Percentiles rank a stretch among this genome's conserved stretches.
Conservation (phyloP, 164 flowering plant species). For the Protea cynaroides region DNA sequence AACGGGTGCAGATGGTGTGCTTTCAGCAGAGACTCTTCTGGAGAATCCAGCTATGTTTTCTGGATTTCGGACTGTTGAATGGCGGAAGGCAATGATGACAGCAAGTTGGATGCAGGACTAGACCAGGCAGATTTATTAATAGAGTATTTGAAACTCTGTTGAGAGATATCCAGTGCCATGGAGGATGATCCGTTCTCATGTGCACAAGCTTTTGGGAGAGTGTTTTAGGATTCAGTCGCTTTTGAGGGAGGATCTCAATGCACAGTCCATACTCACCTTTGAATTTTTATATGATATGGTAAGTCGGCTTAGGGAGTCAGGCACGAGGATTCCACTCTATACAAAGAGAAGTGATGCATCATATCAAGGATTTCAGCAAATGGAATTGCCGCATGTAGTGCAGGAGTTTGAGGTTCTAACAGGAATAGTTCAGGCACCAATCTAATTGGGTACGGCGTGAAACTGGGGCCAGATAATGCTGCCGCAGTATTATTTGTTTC, state of each 20-base stretch:
- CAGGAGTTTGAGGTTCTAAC: neutral
- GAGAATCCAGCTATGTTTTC: conserved; percentile 96
- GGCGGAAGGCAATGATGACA: conserved; percentile 34
- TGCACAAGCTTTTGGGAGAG: conserved; percentile 85
- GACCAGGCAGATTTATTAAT: conserved; percentile 69
- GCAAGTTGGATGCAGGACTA: conserved; percentile 31
- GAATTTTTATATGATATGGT: conserved; percentile 78
- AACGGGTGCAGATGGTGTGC: conserved; percentile 89
- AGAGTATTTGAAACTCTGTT: conserved; percentile 77
- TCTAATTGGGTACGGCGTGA: neutral
- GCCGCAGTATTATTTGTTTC: too few relatives aligned
- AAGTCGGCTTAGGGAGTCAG: conserved; percentile 56
- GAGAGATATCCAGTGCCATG: conserved; percentile 89
- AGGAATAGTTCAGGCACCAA: neutral
- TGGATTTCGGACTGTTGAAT: conserved; percentile 74
- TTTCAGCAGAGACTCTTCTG: conserved; percentile 92
- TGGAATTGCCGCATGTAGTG: conserved; percentile 15
- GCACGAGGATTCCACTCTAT: conserved; percentile 64
- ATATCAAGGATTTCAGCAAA: conserved; percentile 13
- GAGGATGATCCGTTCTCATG: conserved; percentile 93
- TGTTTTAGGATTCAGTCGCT: conserved; percentile 73
- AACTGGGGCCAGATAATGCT: too few relatives aligned
- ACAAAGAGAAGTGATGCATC: conserved; percentile 18
- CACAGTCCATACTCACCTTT: conserved; percentile 64
- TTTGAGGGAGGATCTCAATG: conserved; percentile 73